Conservation (phyloP, 441 rosid species). For the Isatis lusitanica region DNA sequence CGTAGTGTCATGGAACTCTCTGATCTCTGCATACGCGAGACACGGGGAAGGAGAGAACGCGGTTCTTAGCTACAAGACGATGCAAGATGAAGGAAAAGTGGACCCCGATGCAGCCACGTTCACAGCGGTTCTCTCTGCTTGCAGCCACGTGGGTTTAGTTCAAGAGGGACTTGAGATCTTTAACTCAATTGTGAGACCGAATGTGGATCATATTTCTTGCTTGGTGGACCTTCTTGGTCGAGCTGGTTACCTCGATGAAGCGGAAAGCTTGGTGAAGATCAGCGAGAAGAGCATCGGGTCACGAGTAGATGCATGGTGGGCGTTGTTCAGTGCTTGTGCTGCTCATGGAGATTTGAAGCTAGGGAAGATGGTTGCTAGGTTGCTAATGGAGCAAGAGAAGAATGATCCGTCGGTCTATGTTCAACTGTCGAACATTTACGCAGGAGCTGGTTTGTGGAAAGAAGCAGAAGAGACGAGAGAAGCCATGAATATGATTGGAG, state of each 20-base stretch:
- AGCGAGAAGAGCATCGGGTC: constrained; percentile 31
- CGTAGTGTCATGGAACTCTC: constrained; percentile 54
- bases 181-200: constrained; percentile 48
- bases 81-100: too few relatives aligned
- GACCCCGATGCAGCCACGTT: too few relatives aligned
- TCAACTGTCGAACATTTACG: constrained; percentile 55
- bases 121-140: constrained; percentile 52
- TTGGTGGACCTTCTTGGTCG: constrained; percentile 65
- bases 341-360: constrained; percentile 58
- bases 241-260: constrained; percentile 62
- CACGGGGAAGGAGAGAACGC: constrained; percentile 61
- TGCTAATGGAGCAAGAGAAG: constrained; percentile 49
- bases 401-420: constrained; percentile 50
- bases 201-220: constrained; percentile 54
- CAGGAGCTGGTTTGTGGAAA: constrained; percentile 62
- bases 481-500: constrained; percentile 45
- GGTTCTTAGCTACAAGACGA: constrained; percentile 35
- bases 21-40: constrained; percentile 55
- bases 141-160: constrained; percentile 61
- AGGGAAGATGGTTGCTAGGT: constrained; percentile 49
- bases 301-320: constrained; percentile 47
- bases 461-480: constrained; percentile 56
- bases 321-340: constrained; percentile 64
- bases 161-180: constrained; percentile 47
- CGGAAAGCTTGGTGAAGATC: constrained; percentile 40